Base-by-base conservation (phyloP, 2,329 filamentous ascomycete species). In the Hymenoscyphus salicellus region DNA sequence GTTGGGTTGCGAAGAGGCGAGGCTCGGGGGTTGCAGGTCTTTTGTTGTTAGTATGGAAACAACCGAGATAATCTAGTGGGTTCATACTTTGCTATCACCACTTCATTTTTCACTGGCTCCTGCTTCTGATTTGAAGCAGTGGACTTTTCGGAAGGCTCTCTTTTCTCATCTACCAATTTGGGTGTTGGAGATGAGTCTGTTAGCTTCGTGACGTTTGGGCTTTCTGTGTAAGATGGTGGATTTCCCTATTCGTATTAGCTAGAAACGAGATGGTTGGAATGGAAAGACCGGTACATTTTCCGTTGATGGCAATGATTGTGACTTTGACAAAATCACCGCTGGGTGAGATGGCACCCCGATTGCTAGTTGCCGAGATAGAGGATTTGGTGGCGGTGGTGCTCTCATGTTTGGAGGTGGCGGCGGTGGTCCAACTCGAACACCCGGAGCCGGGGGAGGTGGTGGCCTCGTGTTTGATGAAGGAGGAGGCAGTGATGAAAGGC, bases 1-100 rank as follows among this genome's bases (percentile, higher is more conserved):
- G 61, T 5, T 68, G 65, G 2, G 71, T 61, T 16, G 65, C 69
- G 46, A 74, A 73, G 7, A 73, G 69, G 33, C 59, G 69, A 43
- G 66, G 65, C 32, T 68, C 64, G 33, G 62, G 57, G 57, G 30
- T 14, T 55, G 36, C 30, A 11, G 66, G 38, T 26, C 72, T 73
- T 32, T 16, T 26, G 10, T 28, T 26, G 20, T 52, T 52, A 52
- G 46, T 26, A 14, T 52, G 3, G 26, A 26, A 26, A 52, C 26
- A 52, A 8, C 46, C 10, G 46, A 52, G 46, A 23, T 1, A 26
- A 52, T 52, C 11, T 11, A 38, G 46, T 23, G 46, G 5, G 8
- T 52, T 23, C 20, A 52, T 52, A 52, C 46, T 52, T 52, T 4
- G 20, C 46, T 52, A 52, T 23, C 20, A 26, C 23, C 20, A 52